Conservation (phyloP, 208 protist species). For the Trypanosoma vivax region DNA sequence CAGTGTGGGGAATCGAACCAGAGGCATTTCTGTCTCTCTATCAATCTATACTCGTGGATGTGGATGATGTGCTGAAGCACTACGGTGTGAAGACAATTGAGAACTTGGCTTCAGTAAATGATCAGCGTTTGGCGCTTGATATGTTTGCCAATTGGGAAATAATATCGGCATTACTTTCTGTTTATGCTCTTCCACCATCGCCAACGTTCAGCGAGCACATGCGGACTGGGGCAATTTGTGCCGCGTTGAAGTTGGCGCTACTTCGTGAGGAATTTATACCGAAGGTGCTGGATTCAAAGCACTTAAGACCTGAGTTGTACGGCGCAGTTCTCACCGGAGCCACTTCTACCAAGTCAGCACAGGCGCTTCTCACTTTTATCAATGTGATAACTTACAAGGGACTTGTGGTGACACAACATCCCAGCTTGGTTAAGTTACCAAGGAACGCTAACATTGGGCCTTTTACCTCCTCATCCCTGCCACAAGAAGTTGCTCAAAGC, state of each 20-base stretch:
- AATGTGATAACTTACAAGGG: constrained; percentile 53
- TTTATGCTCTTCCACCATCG: constrained; percentile 44
- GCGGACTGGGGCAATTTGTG: constrained; percentile 71
- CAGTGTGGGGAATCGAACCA: constrained; percentile 48
- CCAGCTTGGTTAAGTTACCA: constrained; percentile 36
- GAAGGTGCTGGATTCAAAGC: constrained; percentile 36
- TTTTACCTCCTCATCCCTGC: constrained; percentile 26
- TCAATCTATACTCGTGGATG: constrained; percentile 35
- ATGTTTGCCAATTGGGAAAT: constrained; percentile 49
- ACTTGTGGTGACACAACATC: constrained; percentile 44
- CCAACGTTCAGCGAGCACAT: constrained; percentile 70
- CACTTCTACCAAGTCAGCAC: constrained; percentile 42
- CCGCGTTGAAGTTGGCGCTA: constrained; percentile 67
- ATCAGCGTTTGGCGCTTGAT: constrained; percentile 36
- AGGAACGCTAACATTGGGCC: constrained; percentile 8
- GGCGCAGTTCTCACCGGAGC: constrained; percentile 31
- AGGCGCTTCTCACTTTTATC: constrained; percentile 76
- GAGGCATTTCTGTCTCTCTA: constrained; percentile 36
- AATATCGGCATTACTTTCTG: constrained; percentile 51
- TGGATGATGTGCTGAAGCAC: constrained; percentile 81
- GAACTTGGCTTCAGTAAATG: constrained; percentile 72
- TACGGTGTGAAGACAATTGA: constrained; percentile 88
- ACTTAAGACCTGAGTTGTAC: constrained; percentile 45
- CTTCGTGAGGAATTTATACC: constrained; percentile 58
- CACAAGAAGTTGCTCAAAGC: constrained; percentile 5